Conservation (phyloP, 2,329 filamentous ascomycete genomes). For the Trichoderma breve region DNA sequence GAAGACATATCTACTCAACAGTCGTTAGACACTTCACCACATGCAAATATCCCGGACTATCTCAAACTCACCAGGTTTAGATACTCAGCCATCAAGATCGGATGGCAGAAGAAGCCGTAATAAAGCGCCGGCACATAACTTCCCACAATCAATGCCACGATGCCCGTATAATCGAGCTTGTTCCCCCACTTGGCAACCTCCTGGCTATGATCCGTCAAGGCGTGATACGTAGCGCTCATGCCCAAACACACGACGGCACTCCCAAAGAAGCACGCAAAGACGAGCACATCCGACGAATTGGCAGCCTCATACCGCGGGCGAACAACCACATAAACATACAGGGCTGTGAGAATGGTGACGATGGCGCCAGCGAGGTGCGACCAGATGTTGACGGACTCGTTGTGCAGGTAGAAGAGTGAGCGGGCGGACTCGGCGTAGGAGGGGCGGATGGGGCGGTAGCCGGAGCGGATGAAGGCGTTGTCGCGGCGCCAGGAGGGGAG, state of each 20-base stretch:
- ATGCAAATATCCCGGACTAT: background rate
- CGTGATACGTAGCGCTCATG: constrained; percentile 83
- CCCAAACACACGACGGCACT: constrained; percentile 72
- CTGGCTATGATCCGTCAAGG: constrained; percentile 80
- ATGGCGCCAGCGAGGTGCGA: constrained; percentile 64
- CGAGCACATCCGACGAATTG: constrained; percentile 61
- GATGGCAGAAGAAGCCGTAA: constrained; percentile 77
- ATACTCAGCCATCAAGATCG: constrained; percentile 65
- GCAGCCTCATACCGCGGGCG: constrained; percentile 66
- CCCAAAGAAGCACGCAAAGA: constrained; percentile 75
- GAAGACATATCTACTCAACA: constrained; percentile 63
- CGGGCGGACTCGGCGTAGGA: constrained; percentile 46
- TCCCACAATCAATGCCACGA: constrained; percentile 86
- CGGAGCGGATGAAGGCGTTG: constrained; percentile 54
- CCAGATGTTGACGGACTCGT: constrained; percentile 64
- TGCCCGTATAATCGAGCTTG: constrained; percentile 91
- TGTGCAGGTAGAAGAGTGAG: constrained; percentile 56
- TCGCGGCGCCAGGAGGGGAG: constrained; percentile 59
- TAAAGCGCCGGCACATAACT: constrained; percentile 86
- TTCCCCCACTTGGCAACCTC: constrained; percentile 80
- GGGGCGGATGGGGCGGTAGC: constrained; percentile 52
- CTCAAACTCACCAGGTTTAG: constrained; percentile 63
- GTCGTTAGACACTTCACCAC: constrained; percentile 16
- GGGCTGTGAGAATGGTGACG: constrained; percentile 50
- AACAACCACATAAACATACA: constrained; percentile 56